phyloP scores from a whole-genome alignment of 2,329 filamentous ascomycete species.

The Volutella citrinella region DNA sequence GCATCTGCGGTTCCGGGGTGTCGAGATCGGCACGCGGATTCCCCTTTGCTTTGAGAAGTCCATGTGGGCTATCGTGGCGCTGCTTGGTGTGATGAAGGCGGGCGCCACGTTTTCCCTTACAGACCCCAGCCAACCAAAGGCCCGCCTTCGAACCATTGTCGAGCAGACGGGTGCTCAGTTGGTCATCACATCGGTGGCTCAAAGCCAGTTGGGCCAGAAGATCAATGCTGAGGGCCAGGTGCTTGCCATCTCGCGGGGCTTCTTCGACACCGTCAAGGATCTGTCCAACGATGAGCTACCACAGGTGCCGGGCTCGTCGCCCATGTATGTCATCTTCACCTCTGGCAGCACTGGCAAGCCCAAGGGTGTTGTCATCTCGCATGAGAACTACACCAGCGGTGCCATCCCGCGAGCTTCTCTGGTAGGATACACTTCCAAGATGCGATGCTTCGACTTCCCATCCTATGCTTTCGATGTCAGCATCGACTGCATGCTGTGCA shows the following conservation, averaged over 20 bases:
- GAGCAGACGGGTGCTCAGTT: conserved; percentile 39
- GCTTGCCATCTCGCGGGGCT: conserved; percentile 31
- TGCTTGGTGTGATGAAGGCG: conserved; percentile 47
- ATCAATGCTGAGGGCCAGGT: conserved; percentile 34
- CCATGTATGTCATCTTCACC: conserved; percentile 59
- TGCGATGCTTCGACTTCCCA: conserved; percentile 46
- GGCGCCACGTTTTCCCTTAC: conserved; percentile 46
- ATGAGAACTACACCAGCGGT: conserved; percentile 44
- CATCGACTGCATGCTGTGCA: conserved; percentile 52
- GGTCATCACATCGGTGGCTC: conserved; percentile 38
- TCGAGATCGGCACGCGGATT: conserved; percentile 39
- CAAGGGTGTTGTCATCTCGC: conserved; percentile 55
- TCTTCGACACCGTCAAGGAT: conserved; percentile 19
- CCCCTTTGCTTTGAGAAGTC: conserved; percentile 51
- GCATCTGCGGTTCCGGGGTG: conserved; percentile 35
- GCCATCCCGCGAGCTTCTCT: conserved; percentile 39
- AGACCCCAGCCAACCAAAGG: conserved; percentile 45
- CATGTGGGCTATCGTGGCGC: conserved; percentile 42
- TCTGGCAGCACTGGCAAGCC: conserved; percentile 62
- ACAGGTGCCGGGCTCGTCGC: conserved; percentile 36
- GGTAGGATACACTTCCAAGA: conserved; percentile 40
- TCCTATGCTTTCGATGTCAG: conserved; percentile 55
- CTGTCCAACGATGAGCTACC: conserved; percentile 22
- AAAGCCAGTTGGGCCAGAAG: conserved; percentile 34
- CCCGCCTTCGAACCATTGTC: conserved; percentile 42